Conservation (phyloP, 768 basidiomycete species). For the Auricularia heimuer region DNA sequence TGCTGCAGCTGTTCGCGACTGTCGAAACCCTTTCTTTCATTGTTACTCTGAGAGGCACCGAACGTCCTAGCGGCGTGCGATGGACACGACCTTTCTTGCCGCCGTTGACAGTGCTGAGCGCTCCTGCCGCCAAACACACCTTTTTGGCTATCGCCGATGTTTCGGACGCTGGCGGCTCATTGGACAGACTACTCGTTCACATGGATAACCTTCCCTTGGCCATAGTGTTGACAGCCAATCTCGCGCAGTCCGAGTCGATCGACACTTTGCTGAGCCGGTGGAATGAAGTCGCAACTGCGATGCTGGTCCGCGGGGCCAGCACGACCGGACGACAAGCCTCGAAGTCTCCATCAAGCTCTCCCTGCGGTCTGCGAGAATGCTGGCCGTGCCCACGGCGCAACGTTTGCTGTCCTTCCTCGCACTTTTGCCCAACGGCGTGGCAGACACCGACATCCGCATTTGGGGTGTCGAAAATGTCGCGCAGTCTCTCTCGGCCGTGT, state of each 20-base stretch:
- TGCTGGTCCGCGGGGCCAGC: conserved; percentile 11
- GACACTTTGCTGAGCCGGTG: conserved; percentile 15
- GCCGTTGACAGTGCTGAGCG: conserved; percentile 7
- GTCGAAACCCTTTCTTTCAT: conserved; percentile 12
- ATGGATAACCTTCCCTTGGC: no score
- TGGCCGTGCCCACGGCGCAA: conserved; percentile 16
- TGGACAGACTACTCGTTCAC: no score
- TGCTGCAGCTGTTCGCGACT: conserved; percentile 10
- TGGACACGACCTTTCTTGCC: conserved; percentile 15
- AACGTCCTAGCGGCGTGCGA: conserved; percentile 13
- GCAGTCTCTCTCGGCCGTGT: no score
- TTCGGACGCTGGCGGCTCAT: conserved; percentile 14
- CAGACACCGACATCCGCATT: conserved; percentile 9
- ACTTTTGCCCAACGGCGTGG: conserved; percentile 20
- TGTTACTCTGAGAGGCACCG: conserved; percentile 15
- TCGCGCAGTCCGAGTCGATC: conserved; percentile 4
- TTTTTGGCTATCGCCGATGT: conserved; percentile 16
- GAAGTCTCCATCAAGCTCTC: conserved; percentile 25
- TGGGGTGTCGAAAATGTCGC: neutral
- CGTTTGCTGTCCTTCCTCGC: conserved; percentile 20
- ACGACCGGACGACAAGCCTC: conserved; percentile 18
- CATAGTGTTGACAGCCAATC: no score
- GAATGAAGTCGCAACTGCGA: conserved; percentile 14
- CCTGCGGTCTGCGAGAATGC: conserved; percentile 20
- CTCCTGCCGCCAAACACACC: conserved; percentile 13